Evolutionary conservation across 192 early-diverging fungal genomes (phyloP), one percentile per base, ranked within the genome.

Genomic region (Geranomyces michiganensis): DNA sequence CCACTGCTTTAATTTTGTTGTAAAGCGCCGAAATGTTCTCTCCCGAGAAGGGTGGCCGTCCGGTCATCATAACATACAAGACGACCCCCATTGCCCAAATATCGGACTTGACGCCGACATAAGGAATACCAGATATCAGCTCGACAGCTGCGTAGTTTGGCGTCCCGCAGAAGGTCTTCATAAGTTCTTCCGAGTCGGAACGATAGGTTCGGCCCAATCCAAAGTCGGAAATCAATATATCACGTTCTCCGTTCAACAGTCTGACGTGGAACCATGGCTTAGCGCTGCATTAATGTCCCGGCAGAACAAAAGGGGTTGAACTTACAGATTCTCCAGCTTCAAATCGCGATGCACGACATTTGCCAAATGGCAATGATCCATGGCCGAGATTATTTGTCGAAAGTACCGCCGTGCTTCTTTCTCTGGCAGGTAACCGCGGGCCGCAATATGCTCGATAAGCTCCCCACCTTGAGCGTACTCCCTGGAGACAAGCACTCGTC

Each of bases 31-130:
- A 75, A 31, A 89, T 83, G 59, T 75, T 83, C 32, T 78, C 77
- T 5, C 85, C 87, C 5, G 65, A 29, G 65, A 89, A 89, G 27
- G 87, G 87, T 13, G 86, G 80, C 31, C 76, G 68, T 27, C 87
- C 87, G 1, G 85, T 84, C 79, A 84, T 82, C 80, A 89, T 82
- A 3, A 86, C 77, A 73, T 80, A 89, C 5, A 89, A 71, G 8
- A 88, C 79, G n/a, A 89, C 83, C n/a, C 87, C 87, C 79, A 89
- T 84, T 4, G 87, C 86, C 87, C 87, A 89, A 44, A 88, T 85
- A 75, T 89, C 87, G 2, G 84, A 84, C 59, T 88, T 86, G 31
- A 84, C 80, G 46, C 86, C 87, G 31, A 80, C 65, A 72, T 89
- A 89, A 0, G 87, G 87, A 21, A 81, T 87, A 19, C 84, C 86